These are phyloP conservation scores for Pythium aquatile DNA, from an alignment of 352 stramenopile species.

Conservation along the genomic window DNA sequence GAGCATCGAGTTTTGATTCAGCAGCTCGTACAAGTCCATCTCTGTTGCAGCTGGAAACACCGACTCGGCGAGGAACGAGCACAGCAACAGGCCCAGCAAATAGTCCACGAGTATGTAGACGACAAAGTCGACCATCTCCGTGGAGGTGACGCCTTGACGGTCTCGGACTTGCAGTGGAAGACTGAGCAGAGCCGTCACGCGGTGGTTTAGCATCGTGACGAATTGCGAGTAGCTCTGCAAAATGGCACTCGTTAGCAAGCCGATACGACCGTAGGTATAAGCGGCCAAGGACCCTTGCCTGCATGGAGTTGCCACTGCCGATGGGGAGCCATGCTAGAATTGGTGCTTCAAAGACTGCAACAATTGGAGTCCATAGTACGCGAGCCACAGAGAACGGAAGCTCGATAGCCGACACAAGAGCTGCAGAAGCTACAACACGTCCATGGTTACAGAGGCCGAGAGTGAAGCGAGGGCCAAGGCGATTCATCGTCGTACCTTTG, in stretches of 20 bases:
- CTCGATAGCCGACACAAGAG: not conserved
- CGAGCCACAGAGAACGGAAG: conserved; percentile 1
- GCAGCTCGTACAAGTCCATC: conserved; percentile 8
- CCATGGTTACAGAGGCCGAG: no score
- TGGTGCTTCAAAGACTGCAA: not conserved
- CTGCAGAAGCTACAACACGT: not conserved
- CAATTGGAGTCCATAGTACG: not conserved
- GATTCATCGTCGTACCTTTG: not conserved
- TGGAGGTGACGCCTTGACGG: not conserved
- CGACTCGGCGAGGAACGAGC: conserved; percentile 12
- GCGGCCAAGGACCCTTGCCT: conserved; percentile 15
- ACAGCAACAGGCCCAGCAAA: conserved; percentile 21
- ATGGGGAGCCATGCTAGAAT: conserved; percentile 6
- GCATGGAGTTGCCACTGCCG: conserved; percentile 1
- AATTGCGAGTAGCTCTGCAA: conserved; percentile 16
- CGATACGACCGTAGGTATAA: no score
- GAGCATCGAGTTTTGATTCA: no score
- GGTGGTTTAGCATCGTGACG: conserved; percentile 6
- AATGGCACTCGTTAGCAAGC: no score
- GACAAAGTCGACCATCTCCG: conserved; percentile 4
- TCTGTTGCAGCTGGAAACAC: conserved; percentile 9
- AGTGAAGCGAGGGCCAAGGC: no score
- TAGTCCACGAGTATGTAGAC: conserved; percentile 15
- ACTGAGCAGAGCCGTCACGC: not conserved
- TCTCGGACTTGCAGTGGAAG: conserved; percentile 6